Evolutionary conservation across 257 asterid species (phyloP).

Genomic region (Gentiana macrophylla): DNA sequence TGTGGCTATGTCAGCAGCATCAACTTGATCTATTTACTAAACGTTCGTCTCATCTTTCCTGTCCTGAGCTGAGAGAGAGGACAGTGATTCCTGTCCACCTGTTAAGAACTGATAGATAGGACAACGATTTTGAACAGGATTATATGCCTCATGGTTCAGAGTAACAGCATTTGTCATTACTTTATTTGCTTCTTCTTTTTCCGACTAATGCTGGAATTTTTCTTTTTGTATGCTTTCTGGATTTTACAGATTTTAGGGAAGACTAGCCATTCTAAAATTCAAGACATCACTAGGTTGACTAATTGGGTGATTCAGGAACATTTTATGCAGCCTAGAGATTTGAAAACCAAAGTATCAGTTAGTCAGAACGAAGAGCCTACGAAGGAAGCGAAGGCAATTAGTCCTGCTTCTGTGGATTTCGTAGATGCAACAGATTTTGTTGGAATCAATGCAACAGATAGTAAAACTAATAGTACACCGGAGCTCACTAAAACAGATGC

Average conservation of each 20-base stretch:
- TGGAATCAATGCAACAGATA: slow-evolving; percentile 18
- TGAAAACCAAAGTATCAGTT: slow-evolving; percentile 17
- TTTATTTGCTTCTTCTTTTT: neutral
- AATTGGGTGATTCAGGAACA: slow-evolving; percentile 33
- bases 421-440: slow-evolving; percentile 18
- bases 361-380: slow-evolving; percentile 12
- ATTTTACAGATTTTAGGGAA: slow-evolving; percentile 45
- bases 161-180: too few relatives aligned
- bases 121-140: too few relatives aligned
- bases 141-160: too few relatives aligned
- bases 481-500: slow-evolving; percentile 18
- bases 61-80: too few relatives aligned
- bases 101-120: too few relatives aligned
- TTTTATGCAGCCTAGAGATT: slow-evolving; percentile 17
- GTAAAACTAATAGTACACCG: slow-evolving; percentile 25
- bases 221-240: slow-evolving; percentile 18
- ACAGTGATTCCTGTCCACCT: too few relatives aligned
- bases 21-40: too few relatives aligned
- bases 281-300: slow-evolving; percentile 34
- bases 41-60: too few relatives aligned
- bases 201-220: neutral
- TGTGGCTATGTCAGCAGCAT: neutral
- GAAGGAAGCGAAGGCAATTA: slow-evolving; percentile 25
- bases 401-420: slow-evolving; percentile 9
- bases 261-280: slow-evolving; percentile 36